phyloP scores from a whole-genome alignment of 768 basidiomycete species.

The Melanogaster broomeanus region DNA sequence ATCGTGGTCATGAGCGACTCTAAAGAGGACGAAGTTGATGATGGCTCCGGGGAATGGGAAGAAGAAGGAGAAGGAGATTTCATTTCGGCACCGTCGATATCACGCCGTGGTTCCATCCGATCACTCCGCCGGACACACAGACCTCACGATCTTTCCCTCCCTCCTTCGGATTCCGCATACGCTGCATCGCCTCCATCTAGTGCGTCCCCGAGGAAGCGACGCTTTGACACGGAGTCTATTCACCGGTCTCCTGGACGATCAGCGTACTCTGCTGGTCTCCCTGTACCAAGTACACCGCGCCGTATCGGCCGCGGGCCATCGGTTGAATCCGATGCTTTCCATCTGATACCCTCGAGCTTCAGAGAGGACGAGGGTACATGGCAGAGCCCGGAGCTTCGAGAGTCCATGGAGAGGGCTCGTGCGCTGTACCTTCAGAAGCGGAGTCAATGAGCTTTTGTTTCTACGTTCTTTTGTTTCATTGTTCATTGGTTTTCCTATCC shows the following conservation, averaged over 20 bases:
- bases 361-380: constrained; percentile 52
- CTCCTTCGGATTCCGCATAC: constrained; percentile 31
- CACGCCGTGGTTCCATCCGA: constrained; percentile 27
- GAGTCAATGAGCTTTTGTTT: constrained; percentile 7
- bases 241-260: constrained; percentile 26
- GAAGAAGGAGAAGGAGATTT: constrained; percentile 50
- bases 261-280: constrained; percentile 3
- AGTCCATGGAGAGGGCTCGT: constrained; percentile 72
- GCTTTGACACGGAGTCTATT: constrained; percentile 28
- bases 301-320: constrained; percentile 32
- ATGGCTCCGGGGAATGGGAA: constrained; percentile 74
- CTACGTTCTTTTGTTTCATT: neutral
- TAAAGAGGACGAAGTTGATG: constrained; percentile 75
- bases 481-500: neutral
- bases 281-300: constrained; percentile 17
- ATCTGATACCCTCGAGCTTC: constrained; percentile 23
- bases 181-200: constrained; percentile 28
- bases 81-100: constrained; percentile 19
- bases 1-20: constrained; percentile 77
- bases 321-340: constrained; percentile 34
- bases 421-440: constrained; percentile 30
- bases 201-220: constrained; percentile 35
- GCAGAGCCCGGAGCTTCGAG: constrained; percentile 66
- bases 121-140: constrained; percentile 24
- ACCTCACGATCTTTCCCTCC: constrained; percentile 25